Percentiles rank a stretch among this genome's conserved stretches.
Evolutionary conservation across 2,329 filamentous ascomycete species (phyloP).

Genomic region (Cercospora sojina): DNA sequence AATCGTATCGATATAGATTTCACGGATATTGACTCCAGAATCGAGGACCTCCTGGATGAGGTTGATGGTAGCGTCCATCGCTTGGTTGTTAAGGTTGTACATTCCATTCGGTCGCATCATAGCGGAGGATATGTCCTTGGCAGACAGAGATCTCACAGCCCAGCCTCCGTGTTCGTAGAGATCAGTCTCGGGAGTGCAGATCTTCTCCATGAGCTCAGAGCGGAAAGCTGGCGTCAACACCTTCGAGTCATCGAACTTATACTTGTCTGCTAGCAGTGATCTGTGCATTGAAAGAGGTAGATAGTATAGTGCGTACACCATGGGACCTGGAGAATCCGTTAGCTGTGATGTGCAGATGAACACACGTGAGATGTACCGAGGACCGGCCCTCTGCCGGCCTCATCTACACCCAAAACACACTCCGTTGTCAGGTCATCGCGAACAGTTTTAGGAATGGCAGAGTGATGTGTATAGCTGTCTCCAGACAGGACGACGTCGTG

Average conservation of each 20-base stretch:
- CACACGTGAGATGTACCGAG: slow-evolving; percentile 57
- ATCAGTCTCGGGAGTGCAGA: slow-evolving; percentile 65
- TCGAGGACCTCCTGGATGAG: slow-evolving; percentile 76
- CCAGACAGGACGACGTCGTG: slow-evolving; percentile 43
- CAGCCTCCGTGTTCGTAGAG: slow-evolving; percentile 71
- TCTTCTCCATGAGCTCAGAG: slow-evolving; percentile 65
- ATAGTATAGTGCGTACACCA: slow-evolving; percentile 72
- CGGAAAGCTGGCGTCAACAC: slow-evolving; percentile 80
- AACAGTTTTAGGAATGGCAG: slow-evolving; percentile 44
- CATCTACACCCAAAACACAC: slow-evolving; percentile 85
- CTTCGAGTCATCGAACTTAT: slow-evolving; percentile 95
- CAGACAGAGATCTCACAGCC: slow-evolving; percentile 78
- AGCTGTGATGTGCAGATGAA: slow-evolving; percentile 18
- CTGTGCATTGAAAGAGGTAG: slow-evolving; percentile 63
- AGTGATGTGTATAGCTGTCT: slow-evolving; percentile 51
- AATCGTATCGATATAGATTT: slow-evolving; percentile 95
- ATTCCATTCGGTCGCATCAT: slow-evolving; percentile 65
- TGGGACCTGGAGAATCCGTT: slow-evolving; percentile 50
- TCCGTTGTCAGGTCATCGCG: slow-evolving; percentile 50
- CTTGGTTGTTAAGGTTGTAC: slow-evolving; percentile 95
- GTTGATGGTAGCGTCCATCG: slow-evolving; percentile 84
- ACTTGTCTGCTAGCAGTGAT: slow-evolving; percentile 70
- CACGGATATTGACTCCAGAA: slow-evolving; percentile 74
- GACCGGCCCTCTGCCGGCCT: slow-evolving; percentile 92
- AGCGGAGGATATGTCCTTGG: slow-evolving; percentile 74